Percentiles rank a stretch among this genome's conserved stretches.
phyloP scores from a whole-genome alignment of 441 rosid species.

The California macrophylla region DNA sequence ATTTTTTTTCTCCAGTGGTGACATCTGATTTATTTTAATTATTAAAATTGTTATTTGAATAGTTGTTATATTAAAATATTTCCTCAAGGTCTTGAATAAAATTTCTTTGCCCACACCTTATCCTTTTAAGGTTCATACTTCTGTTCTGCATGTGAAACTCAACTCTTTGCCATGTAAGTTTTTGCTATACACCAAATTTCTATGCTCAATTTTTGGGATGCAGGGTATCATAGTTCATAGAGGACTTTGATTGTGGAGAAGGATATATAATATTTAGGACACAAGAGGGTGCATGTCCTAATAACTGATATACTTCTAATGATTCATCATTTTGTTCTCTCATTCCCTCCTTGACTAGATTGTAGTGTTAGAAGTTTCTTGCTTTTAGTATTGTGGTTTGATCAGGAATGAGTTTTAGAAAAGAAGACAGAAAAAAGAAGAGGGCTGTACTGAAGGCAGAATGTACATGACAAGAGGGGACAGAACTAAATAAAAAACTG shows the following conservation, averaged over 20 bases:
- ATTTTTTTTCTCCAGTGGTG: not conserved
- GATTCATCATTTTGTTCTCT: not conserved
- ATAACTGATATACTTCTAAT: too few species aligned
- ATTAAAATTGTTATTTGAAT: not conserved
- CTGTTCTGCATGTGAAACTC: not conserved
- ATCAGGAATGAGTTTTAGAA: not conserved
- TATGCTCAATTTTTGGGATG: not conserved
- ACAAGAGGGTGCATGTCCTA: too few species aligned
- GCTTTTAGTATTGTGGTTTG: not conserved
- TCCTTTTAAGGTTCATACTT: not conserved
- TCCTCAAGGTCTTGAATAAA: not conserved
- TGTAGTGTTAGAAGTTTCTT: too few species aligned
- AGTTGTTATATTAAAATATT: not conserved
- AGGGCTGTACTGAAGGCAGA: not conserved
- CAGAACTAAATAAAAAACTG: not conserved
- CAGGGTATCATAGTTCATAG: not conserved
- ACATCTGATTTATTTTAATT: not conserved
- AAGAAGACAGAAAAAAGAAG: not conserved
- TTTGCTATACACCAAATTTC: not conserved
- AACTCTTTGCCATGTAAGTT: not conserved
- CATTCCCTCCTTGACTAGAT: not conserved
- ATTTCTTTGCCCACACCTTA: not conserved
- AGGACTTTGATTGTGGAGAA: not conserved
- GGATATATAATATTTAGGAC: not conserved
- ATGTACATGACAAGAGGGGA: not conserved